A percentile compares a stretch with the other conserved stretches of the same genome.
phyloP scores from a whole-genome alignment of 1,139 yeast genomes.

The Zygosaccharomyces pseudobailii region DNA sequence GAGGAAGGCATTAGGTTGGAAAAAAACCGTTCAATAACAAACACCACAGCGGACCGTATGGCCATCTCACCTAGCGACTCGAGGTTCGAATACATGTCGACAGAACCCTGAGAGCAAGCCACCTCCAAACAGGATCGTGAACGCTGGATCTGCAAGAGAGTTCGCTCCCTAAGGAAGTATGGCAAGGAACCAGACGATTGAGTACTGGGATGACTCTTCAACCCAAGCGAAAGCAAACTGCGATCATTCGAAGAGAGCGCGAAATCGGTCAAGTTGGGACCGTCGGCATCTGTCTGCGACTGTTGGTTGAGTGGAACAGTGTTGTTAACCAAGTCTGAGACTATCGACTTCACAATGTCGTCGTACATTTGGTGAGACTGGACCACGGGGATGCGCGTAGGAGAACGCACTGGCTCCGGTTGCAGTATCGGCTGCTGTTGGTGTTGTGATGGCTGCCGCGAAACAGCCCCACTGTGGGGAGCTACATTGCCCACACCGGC shows the following conservation, averaged over 20 bases:
- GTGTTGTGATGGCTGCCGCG: neutral
- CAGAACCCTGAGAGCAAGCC: constrained; percentile 35
- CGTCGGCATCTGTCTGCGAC: constrained; percentile 16
- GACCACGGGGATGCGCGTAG: constrained; percentile 8
- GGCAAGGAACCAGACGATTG: constrained; percentile 18
- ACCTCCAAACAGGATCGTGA: constrained; percentile 63
- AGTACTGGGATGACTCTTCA: constrained; percentile 2
- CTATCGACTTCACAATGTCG: constrained; percentile 24
- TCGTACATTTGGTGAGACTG: constrained; percentile 16
- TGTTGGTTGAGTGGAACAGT: constrained; percentile 29
- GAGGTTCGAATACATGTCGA: constrained; percentile 37
- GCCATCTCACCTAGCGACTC: constrained; percentile 56
- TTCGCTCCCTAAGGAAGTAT: constrained; percentile 31
- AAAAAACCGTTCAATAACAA: constrained; percentile 56
- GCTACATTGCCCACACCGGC: neutral
- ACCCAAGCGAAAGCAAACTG: constrained; percentile 21
- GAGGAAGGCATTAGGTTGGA: constrained; percentile 44
- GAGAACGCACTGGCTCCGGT: constrained; percentile 1
- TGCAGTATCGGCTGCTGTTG: constrained; percentile 1
- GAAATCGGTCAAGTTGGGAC: constrained; percentile 25
- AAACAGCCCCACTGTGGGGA: too few relatives aligned
- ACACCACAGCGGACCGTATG: constrained; percentile 51
- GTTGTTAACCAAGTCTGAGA: constrained; percentile 26
- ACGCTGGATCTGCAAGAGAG: constrained; percentile 48
- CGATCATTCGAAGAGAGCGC: constrained; percentile 28